A percentile compares a stretch with the other conserved stretches of the same genome.
Conservation (phyloP, 2,329 filamentous ascomycete species). For the Trichoderma endophyticum region DNA sequence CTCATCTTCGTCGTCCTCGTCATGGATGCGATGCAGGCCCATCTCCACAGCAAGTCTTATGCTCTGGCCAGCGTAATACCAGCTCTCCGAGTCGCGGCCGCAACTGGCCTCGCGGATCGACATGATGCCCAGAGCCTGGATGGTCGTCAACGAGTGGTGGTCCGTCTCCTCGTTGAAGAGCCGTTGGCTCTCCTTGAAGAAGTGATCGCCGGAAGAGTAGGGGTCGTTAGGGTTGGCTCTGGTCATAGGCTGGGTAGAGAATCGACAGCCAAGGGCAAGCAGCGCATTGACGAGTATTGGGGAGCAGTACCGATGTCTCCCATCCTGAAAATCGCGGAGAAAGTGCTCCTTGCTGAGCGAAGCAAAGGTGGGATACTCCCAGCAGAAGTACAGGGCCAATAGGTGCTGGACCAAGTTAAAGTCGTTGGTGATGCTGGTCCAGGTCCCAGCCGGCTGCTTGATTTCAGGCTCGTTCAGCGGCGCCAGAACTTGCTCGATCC, state of each 20-base stretch:
- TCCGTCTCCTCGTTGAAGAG: slow-evolving; percentile 57
- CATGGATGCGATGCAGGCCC: slow-evolving; percentile 58
- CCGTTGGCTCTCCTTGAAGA: slow-evolving; percentile 66
- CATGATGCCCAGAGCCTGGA: slow-evolving; percentile 74
- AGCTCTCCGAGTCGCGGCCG: slow-evolving; percentile 69
- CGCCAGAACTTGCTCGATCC: slow-evolving; percentile 48
- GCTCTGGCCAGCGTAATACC: slow-evolving; percentile 69
- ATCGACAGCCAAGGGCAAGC: slow-evolving; percentile 63
- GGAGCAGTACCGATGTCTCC: slow-evolving; percentile 63
- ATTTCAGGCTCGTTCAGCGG: slow-evolving; percentile 44
- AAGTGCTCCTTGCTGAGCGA: slow-evolving; percentile 71
- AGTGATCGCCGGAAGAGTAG: slow-evolving; percentile 67
- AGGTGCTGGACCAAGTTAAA: slow-evolving; percentile 59
- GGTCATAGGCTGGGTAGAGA: slow-evolving; percentile 62
- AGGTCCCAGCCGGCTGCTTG: slow-evolving; percentile 44
- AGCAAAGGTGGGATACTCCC: slow-evolving; percentile 72
- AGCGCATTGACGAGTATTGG: slow-evolving; percentile 64
- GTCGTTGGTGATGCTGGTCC: slow-evolving; percentile 62
- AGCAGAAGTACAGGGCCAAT: slow-evolving; percentile 68
- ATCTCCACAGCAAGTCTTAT: slow-evolving; percentile 70
- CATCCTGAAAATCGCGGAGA: slow-evolving; percentile 60
- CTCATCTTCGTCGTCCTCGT: slow-evolving; percentile 51
- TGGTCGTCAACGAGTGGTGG: slow-evolving; percentile 63
- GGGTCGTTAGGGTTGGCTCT: slow-evolving; percentile 60
- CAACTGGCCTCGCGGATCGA: slow-evolving; percentile 70